A percentile compares a stretch with the other conserved stretches of the same genome.
Conservation (phyloP, 352 stramenopile genomes). For the Labyrinthula sp. region DNA sequence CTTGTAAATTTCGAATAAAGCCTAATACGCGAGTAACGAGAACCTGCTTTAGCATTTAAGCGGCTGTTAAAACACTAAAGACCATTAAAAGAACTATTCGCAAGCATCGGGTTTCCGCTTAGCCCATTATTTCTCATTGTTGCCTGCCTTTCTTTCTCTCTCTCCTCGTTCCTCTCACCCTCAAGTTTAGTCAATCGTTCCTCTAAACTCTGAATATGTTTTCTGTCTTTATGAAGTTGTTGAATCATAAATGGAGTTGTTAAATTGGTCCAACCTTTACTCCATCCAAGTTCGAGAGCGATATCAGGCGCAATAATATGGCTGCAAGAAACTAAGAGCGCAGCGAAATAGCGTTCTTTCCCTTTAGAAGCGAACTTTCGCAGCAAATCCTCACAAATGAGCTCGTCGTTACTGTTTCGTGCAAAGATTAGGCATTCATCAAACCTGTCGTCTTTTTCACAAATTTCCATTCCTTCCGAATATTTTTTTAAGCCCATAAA, state of each 20-base stretch:
- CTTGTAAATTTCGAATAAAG: too few species aligned
- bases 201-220: conserved; percentile 74
- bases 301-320: conserved; percentile 93
- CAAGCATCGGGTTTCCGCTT: too few species aligned
- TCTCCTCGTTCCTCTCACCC: conserved; percentile 41
- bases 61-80: too few species aligned
- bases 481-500: conserved; percentile 99
- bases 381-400: conserved; percentile 88
- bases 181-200: conserved; percentile 57
- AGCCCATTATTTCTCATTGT: too few species aligned
- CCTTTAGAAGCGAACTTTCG: conserved; percentile 90
- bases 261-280: conserved; percentile 94
- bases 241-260: conserved; percentile 99
- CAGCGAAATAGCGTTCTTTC: conserved; percentile 97
- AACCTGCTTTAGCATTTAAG: too few species aligned
- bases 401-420: conserved; percentile 73
- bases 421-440: conserved; percentile 99
- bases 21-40: too few species aligned
- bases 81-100: too few species aligned
- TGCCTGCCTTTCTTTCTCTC: background rate
- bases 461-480: conserved; percentile 86
- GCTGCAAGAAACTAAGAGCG: conserved; percentile 86
- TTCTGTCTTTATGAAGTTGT: conserved; percentile 83
- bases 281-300: conserved; percentile 90
- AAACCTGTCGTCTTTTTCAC: conserved; percentile 99